These are phyloP conservation scores for Salvia sclarea DNA, from an alignment of 305 asterid species.

Conservation along the genomic window DNA sequence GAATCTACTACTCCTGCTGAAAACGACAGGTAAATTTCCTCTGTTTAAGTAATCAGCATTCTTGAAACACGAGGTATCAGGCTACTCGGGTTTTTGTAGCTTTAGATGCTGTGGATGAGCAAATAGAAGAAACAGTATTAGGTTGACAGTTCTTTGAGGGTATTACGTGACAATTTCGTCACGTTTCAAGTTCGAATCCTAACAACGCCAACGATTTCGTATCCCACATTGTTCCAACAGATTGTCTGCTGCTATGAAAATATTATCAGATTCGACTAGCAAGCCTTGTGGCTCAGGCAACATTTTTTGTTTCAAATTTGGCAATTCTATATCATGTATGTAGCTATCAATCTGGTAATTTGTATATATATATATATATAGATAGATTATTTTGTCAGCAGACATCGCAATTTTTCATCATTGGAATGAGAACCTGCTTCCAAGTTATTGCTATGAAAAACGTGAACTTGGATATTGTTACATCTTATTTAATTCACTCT, in stretches of 20 bases:
- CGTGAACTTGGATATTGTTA: slow-evolving; percentile 8
- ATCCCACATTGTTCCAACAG: slow-evolving; percentile 12
- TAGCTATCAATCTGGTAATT: slow-evolving; percentile 30
- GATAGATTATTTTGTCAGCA: slow-evolving; percentile 24
- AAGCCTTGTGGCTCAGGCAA: slow-evolving; percentile 32
- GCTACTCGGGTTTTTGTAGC: neutral
- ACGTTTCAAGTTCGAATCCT: slow-evolving; percentile 2
- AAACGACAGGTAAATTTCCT: slow-evolving; percentile 16
- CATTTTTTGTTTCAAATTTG: slow-evolving; percentile 28
- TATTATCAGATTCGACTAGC: slow-evolving; percentile 11
- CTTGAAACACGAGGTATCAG: neutral
- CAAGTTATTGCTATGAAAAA: neutral
- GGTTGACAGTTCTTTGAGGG: slow-evolving; percentile 20
- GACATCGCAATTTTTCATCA: slow-evolving; percentile 23
- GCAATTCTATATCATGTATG: slow-evolving; percentile 20
- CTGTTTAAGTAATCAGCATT: slow-evolving; percentile 1
- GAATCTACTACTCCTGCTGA: slow-evolving; percentile 17
- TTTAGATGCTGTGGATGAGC: slow-evolving; percentile 9
- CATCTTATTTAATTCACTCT: slow-evolving; percentile 1
- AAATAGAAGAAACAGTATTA: neutral
- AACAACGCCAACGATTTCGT: neutral
- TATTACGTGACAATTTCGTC: neutral
- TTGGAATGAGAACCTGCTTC: slow-evolving; percentile 28
- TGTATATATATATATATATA: slow-evolving; percentile 25
- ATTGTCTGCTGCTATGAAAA: slow-evolving; percentile 8